A percentile compares a stretch with the other conserved stretches of the same genome.
phyloP scores from a whole-genome alignment of 148 eudicot genomes.

The Hydrangea macrophylla region DNA sequence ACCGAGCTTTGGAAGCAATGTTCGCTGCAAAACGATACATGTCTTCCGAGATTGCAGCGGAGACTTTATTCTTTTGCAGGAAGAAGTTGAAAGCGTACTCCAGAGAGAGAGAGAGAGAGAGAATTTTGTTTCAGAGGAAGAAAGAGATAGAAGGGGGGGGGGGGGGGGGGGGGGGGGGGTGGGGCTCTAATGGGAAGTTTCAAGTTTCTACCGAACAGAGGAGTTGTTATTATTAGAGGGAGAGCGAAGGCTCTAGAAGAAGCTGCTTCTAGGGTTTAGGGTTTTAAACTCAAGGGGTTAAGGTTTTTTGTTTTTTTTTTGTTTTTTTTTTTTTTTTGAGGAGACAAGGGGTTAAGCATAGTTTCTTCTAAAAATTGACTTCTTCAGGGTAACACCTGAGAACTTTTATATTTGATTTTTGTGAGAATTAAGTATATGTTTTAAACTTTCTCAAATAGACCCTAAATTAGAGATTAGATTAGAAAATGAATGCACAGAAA shows the following conservation, averaged over 20 bases:
- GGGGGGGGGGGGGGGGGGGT: not conserved
- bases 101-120: slow-evolving; percentile 2
- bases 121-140: slow-evolving; percentile 3
- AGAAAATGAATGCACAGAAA: no score
- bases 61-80: not conserved
- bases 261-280: slow-evolving; percentile 39
- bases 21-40: slow-evolving; percentile 80
- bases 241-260: slow-evolving; percentile 50
- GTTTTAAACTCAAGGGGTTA: slow-evolving; percentile 10
- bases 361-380: no score
- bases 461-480: no score
- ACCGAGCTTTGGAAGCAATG: slow-evolving; percentile 66
- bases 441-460: no score
- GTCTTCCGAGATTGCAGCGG: not conserved
- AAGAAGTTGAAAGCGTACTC: not conserved
- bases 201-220: not conserved
- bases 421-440: no score
- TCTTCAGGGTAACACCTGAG: no score
- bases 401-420: no score
- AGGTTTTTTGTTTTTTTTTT: not conserved
- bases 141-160: not conserved
- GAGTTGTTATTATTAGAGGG: not conserved
- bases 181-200: no score
- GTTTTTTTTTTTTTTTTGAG: no score
- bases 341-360: no score